Evolutionary conservation across 331 rosid species (phyloP), one percentile per base, ranked within the genome.

Genomic region (Phaseolus coccineus): DNA sequence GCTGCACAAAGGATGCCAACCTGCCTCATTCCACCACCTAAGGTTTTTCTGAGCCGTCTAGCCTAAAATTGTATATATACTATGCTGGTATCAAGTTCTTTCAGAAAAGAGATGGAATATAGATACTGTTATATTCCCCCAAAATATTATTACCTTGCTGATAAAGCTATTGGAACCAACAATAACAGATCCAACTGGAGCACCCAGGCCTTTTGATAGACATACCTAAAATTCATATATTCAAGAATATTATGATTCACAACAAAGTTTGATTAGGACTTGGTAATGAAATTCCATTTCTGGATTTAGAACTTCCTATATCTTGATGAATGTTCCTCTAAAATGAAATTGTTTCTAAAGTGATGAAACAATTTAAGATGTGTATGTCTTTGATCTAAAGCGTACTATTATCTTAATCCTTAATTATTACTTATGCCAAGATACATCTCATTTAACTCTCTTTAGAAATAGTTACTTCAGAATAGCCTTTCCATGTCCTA

Each of bases 21-120:
- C 79, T 94, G 97, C 81, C 97, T 94, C 98, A 92, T 94, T 75
- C 97, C 98, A 68, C 98, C 98, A 28, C 98, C 98, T 77, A 94
- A 86, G 56, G 95, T 88, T 77, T 94, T 94, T 79, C 97, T 73
- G 59, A 94, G 90, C 85, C 91, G 63, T 87, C 85, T 91, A 47
- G 97, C 98, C 98, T 94, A 63, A 76, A 82, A 55, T 42, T 28
- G 51, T 27, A 78, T 37, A 50, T 15, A 67, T 4, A 69, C 8
- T 4, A 47, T 27, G 74, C 62, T 53, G 35, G 40, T 24, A 39
- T 12, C 66, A 35, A 35, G 59, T 61, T 81, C 66, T 71, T 77
- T 27, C 57, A 31, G 40, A 46, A 14, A 14, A 8, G 69, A 46
- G 14, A 3, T 46, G 12, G 4, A 46, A 67, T 37, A 64, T 33